Conservation (phyloP, 169 alveolate species). For the Hepatocystis sp. region DNA sequence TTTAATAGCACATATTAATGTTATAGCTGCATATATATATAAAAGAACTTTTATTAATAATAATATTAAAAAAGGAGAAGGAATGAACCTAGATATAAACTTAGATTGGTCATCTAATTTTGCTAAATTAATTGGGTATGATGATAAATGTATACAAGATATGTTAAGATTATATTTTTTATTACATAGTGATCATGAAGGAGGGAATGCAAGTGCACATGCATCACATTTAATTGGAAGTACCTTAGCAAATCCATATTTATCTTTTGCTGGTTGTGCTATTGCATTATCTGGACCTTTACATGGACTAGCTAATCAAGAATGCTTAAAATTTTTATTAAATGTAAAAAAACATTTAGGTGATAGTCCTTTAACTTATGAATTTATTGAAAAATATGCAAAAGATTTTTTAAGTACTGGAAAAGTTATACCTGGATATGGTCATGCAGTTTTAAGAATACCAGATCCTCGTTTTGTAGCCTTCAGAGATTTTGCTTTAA, state of each 20-base stretch:
- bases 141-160: constrained; percentile 77
- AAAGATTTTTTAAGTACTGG: constrained; percentile 87
- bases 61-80: constrained; percentile 80
- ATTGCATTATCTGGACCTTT: constrained; percentile 90
- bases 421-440: constrained; percentile 96
- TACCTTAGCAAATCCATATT: constrained; percentile 95
- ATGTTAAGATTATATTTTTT: constrained; percentile 86
- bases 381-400: constrained; percentile 81
- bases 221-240: constrained; percentile 94
- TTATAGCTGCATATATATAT: constrained; percentile 84
- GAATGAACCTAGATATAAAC: constrained; percentile 79
- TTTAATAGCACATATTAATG: constrained; percentile 83
- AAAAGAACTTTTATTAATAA: constrained; percentile 81
- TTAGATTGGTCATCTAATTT: constrained; percentile 85
- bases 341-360: constrained; percentile 88
- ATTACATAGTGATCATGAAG: constrained; percentile 93
- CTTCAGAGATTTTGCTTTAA: constrained; percentile 90
- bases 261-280: constrained; percentile 88
- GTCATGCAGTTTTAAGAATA: constrained; percentile 97
- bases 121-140: constrained; percentile 81
- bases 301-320: constrained; percentile 97
- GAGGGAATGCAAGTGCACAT: constrained; percentile 97
- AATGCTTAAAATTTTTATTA: constrained; percentile 93
- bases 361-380: constrained; percentile 83
- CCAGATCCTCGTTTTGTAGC: constrained; percentile 96